These are phyloP conservation scores for Sclerotinia borealis DNA, from an alignment of 2,329 filamentous ascomycete genomes.

Conservation along the genomic window DNA sequence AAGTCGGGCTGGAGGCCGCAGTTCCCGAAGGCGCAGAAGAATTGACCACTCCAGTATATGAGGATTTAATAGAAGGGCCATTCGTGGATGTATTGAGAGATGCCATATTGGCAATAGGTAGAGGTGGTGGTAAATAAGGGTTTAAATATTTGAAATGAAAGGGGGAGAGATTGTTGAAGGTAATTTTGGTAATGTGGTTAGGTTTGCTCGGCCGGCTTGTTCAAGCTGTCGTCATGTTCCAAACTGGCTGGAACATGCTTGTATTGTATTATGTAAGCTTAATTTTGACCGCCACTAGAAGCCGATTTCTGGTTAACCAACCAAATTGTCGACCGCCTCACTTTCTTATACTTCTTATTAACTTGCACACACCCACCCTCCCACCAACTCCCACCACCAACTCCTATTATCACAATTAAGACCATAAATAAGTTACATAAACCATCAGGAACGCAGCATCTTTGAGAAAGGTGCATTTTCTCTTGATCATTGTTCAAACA, in stretches of 20 bases:
- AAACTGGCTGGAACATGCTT: conserved; percentile 2
- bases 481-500: background rate
- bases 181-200: background rate
- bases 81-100: conserved; percentile 75
- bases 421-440: background rate
- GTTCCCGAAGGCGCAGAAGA: conserved; percentile 49
- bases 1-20: conserved; percentile 66
- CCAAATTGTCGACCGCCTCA: conserved; percentile 4
- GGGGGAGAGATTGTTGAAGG: background rate
- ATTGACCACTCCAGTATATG: conserved; percentile 65
- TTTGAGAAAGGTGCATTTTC: conserved; percentile 2
- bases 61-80: conserved; percentile 78
- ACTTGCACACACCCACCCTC: background rate
- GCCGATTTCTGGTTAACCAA: background rate
- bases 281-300: conserved; percentile 4
- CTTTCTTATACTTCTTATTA: background rate
- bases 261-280: background rate
- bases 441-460: background rate
- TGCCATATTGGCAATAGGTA: conserved; percentile 50
- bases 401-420: too few relatives aligned
- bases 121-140: background rate
- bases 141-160: background rate
- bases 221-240: conserved; percentile 9
- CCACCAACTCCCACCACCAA: too few relatives aligned
- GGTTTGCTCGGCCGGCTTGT: conserved; percentile 2